Base-by-base conservation (phyloP, 805 yeast species). In the Pichia sporocuriosa region DNA sequence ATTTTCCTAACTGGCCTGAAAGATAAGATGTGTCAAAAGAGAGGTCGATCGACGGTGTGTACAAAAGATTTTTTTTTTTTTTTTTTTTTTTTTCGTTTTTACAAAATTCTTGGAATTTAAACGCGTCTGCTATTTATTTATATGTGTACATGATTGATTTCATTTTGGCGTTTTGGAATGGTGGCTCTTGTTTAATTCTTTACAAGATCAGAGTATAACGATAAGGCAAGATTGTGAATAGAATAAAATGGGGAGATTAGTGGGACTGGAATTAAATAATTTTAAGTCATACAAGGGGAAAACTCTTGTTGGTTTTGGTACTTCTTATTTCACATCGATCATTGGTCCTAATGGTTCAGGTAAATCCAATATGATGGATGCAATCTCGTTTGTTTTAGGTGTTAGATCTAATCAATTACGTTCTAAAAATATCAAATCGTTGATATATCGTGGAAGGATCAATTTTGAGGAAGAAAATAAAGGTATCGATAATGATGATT, bases 281-380 rank as follows among this genome's bases (percentile, higher is more conserved):
- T 93, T 93, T 77, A 93, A 93, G 66, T 89, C 97, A 1, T 93
- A 93, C 57, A 70, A 75, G 41, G 97, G 95, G 0, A 71, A 74
- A 0, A 72, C 86, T 15, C 70, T 71, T 5, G 75, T 90, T 19
- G 95, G 93, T 3, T 84, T 93, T 61, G 96, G 96, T 0, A 71
- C 80, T 11, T 39, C 50, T 2, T 70, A 73, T 46, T 93, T 93
- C 66, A 86, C 96, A 1, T 81, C 95, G 34, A 85, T 93, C 47
- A 84, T 93, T 44, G 98, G 98, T 1, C 97, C 97, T n/a, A 93
- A 93, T 69, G 98, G 98, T 8, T 84, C 96, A 11, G 99, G 99
- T 2, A 93, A 93, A 63, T 89, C 97, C 13, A 93, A 94, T 57
- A 97, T 93, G 49, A 93, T 93, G 60, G 98, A 94, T 60, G 87